Evolutionary conservation across 192 early-diverging fungal species (phyloP).

Genomic region (Neocallimastix lanati): DNA sequence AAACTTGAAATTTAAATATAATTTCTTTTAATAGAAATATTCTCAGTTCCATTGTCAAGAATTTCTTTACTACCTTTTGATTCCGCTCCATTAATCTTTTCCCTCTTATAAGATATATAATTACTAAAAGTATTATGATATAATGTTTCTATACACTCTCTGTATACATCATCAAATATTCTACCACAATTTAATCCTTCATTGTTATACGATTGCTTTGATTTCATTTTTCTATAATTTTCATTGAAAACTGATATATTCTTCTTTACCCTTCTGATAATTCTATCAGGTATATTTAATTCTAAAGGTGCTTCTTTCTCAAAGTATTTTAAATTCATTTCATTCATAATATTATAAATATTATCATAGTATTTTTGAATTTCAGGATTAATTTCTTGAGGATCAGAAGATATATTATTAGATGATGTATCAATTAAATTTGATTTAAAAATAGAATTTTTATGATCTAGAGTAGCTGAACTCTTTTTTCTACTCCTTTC

Average conservation of each 20-base stretch:
- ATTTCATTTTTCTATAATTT: neutral
- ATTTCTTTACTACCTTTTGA: neutral
- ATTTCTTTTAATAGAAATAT: too few relatives aligned
- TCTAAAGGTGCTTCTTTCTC: neutral
- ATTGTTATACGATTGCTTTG: neutral
- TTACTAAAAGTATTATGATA: neutral
- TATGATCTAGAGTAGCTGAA: neutral
- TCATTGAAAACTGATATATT: neutral
- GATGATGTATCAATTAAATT: neutral
- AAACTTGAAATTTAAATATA: too few relatives aligned
- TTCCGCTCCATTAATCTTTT: neutral
- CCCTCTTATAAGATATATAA: neutral
- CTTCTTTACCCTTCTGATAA: neutral
- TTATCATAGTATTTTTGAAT: neutral
- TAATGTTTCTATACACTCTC: neutral
- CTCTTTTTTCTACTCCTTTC: neutral
- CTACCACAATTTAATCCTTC: neutral
- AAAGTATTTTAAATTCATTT: neutral
- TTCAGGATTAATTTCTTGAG: neutral
- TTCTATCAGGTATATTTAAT: neutral
- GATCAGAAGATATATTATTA: neutral
- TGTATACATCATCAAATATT: neutral
- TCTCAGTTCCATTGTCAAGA: too few relatives aligned
- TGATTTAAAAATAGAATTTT: neutral
- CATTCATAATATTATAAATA: neutral